Percentiles rank a stretch among this genome's conserved stretches.
Evolutionary conservation across 768 basidiomycete genomes (phyloP).

Genomic region (Pleurotus salmoneostramineus): DNA sequence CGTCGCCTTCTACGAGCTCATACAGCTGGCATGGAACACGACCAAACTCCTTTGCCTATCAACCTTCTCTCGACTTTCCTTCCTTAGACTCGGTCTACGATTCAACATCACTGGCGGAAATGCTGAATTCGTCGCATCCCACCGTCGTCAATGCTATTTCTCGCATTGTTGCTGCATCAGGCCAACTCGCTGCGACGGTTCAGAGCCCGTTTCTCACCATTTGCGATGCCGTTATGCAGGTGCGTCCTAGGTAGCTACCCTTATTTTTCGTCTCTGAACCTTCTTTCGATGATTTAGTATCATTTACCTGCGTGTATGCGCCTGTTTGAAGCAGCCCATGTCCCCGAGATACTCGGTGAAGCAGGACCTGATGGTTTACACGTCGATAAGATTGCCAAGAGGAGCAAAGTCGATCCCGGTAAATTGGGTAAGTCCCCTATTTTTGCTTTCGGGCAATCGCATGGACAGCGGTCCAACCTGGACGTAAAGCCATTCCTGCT

Average conservation of each 20-base stretch:
- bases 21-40: neutral
- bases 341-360: conserved; percentile 65
- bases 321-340: conserved; percentile 67
- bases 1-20: neutral
- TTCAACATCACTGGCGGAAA: conserved; percentile 44
- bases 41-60: conserved; percentile 14
- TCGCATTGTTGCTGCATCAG: conserved; percentile 64
- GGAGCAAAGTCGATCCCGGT: conserved; percentile 37
- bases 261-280: neutral
- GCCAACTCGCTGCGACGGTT: conserved; percentile 61
- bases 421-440: conserved; percentile 45
- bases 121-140: conserved; percentile 51
- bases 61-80: conserved; percentile 46
- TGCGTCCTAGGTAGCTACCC: conserved; percentile 18
- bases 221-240: conserved; percentile 70
- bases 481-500: conserved; percentile 2
- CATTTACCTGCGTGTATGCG: conserved; percentile 74
- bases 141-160: conserved; percentile 56
- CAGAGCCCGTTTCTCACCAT: conserved; percentile 68
- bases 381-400: conserved; percentile 39
- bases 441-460: neutral
- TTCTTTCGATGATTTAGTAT: conserved; percentile 40
- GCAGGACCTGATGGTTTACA: conserved; percentile 53
- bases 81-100: conserved; percentile 47
- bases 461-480: neutral